These are phyloP conservation scores for Lecanosticta acicola DNA, from an alignment of 2,329 filamentous ascomycete species.

Conservation along the genomic window DNA sequence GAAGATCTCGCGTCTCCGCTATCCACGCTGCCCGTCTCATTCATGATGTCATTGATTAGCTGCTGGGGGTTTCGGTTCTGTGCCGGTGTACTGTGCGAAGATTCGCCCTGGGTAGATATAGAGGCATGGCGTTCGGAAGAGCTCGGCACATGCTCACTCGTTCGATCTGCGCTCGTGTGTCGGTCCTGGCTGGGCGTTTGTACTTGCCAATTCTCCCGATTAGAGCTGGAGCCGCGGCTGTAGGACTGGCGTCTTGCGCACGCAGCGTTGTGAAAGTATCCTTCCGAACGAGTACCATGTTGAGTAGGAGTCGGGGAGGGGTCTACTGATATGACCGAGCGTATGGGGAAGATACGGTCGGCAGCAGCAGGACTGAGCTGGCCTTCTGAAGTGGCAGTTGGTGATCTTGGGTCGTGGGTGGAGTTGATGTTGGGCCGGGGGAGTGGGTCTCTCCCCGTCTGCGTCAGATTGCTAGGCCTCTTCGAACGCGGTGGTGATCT, in stretches of 20 bases:
- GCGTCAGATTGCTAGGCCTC: conserved; percentile 5
- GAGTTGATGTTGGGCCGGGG: conserved; percentile 3
- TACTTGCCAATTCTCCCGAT: too few species aligned
- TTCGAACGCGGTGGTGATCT: conserved; percentile 4
- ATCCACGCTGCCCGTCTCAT: conserved; percentile 15
- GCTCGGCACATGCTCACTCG: background rate
- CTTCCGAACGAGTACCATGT: conserved; percentile 17
- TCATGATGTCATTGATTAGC: conserved; percentile 19
- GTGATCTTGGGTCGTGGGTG: conserved; percentile 4
- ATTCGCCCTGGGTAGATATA: conserved; percentile 11
- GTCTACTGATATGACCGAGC: conserved; percentile 70
- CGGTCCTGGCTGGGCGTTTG: too few species aligned
- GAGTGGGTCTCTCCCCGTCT: conserved; percentile 7
- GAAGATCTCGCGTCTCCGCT: conserved; percentile 12
- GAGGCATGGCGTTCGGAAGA: conserved; percentile 11
- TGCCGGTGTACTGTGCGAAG: conserved; percentile 6
- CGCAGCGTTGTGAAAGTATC: conserved; percentile 35
- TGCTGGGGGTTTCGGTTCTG: conserved; percentile 6
- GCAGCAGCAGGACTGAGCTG: conserved; percentile 38
- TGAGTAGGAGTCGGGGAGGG: conserved; percentile 39
- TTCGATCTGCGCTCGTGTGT: conserved; percentile 10
- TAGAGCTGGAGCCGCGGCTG: too few species aligned
- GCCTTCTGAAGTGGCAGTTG: conserved; percentile 15
- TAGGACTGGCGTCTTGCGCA: conserved; percentile 20
- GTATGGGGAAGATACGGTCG: conserved; percentile 73